Evolutionary conservation across 176 grass and related monocot genomes (phyloP), one percentile per base, ranked within the genome.

Genomic region (Pontederia paniculata): DNA sequence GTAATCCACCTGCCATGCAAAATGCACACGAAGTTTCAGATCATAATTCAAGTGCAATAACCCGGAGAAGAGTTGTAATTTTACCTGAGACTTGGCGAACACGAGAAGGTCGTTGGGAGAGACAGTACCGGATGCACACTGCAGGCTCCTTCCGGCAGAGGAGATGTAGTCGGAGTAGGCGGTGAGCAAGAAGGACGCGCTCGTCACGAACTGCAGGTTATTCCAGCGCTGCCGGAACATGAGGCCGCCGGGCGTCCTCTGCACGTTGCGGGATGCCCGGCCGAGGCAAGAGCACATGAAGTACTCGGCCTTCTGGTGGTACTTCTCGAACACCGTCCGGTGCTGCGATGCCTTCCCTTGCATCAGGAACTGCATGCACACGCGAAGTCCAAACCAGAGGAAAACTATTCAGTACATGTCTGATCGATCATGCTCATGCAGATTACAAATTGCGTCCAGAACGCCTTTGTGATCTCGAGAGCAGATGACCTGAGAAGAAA

Each of bases 141-240:
- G 63, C 50, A 44, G 28, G 16, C 48, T 51, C 23, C 42, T 67
- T 2, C 64, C 10, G 0, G 72, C 82, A 0, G 82, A 70, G 60
- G 85, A 18, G 61, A 89, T 70, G 59, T 74, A 73, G 71, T 96
- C 91, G 47, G 74, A 73, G 80, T 96, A 96, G 8, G 76, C 73
- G 7, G 79, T 47, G 7, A 89, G 82, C 4, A 89, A 79, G 71
- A 89, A 96, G 9, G 91, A 75, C 16, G 82, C 71, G 72, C 82
- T 63, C 25, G 91, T 87, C 1, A 89, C 91, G 70, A 81, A 89
- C 72, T 96, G 91, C 43, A 96, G 17, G 67, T 96, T 96, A 71
- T 89, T 96, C 91, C 91, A 96, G 4, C 4, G 51, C 82, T 79
- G 79, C 20, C 74, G 73, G 83, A 78, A 79, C 48, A 96, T 16